phyloP scores from a whole-genome alignment of 1,139 yeast species.

The Taiozyma onychis region DNA sequence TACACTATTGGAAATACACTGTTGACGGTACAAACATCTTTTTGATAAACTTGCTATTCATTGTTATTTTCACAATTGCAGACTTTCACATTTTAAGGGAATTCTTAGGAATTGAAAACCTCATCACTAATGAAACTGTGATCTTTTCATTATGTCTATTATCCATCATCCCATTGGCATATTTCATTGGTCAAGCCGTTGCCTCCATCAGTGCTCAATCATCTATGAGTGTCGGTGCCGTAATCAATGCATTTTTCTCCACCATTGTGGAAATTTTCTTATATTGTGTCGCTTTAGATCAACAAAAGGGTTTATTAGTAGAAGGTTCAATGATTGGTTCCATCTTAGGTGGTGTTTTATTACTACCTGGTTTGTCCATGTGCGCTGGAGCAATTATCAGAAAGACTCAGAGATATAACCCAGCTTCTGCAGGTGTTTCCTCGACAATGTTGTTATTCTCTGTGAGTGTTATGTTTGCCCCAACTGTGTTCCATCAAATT shows the following conservation, averaged over 20 bases:
- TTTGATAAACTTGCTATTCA: constrained; percentile 73
- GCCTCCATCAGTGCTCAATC: constrained; percentile 98
- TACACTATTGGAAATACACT: constrained; percentile 91
- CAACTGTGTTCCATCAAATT: constrained; percentile 84
- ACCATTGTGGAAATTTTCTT: constrained; percentile 90
- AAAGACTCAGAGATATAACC: constrained; percentile 92
- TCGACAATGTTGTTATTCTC: constrained; percentile 94
- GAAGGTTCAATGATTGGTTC: constrained; percentile 99
- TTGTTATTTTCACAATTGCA: constrained; percentile 77
- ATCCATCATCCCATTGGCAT: constrained; percentile 90
- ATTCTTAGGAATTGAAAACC: constrained; percentile 37
- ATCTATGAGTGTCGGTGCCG: constrained; percentile 99
- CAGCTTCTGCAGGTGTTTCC: constrained; percentile 94
- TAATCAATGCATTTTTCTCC: constrained; percentile 94
- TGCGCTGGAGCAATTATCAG: constrained; percentile 90
- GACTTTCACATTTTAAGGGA: constrained; percentile 67
- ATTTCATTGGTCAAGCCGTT: constrained; percentile 97
- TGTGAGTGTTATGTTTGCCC: constrained; percentile 87
- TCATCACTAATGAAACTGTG: constrained; percentile 50
- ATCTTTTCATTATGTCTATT: constrained; percentile 73
- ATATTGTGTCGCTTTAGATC: constrained; percentile 85
- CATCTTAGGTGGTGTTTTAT: constrained; percentile 82
- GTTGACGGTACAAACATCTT: constrained; percentile 94
- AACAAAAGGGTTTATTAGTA: constrained; percentile 81
- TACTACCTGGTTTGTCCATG: constrained; percentile 85